phyloP scores from a whole-genome alignment of 306 rosid genomes.

The Quercus mongolica region DNA sequence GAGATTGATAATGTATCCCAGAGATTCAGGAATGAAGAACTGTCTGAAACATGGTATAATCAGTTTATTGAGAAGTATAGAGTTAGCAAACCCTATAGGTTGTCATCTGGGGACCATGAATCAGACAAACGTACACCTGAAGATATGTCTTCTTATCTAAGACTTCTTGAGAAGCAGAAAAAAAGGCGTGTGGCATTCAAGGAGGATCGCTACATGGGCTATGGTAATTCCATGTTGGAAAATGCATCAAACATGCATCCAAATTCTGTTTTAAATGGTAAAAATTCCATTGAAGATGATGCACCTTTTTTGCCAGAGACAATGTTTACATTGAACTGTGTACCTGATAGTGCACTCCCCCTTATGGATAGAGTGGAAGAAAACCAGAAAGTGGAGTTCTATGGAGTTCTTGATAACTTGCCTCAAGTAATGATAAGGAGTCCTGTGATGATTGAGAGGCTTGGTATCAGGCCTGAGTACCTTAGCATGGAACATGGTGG shows the following conservation, averaged over 20 bases:
- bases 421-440: conserved; percentile 55
- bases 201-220: conserved; percentile 52
- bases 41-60: conserved; percentile 83
- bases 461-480: conserved; percentile 66
- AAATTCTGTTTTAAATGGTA: conserved; percentile 38
- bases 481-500: conserved; percentile 60
- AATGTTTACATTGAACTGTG: conserved; percentile 62
- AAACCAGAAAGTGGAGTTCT: conserved; percentile 42
- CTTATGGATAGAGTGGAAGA: conserved; percentile 36
- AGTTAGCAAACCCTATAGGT: conserved; percentile 44
- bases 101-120: conserved; percentile 52
- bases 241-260: conserved; percentile 41
- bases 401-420: conserved; percentile 71
- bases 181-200: conserved; percentile 58
- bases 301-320: conserved; percentile 66
- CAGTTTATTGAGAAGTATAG: conserved; percentile 65
- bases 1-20: conserved; percentile 45
- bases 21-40: conserved; percentile 55
- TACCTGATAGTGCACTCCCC: conserved; percentile 86
- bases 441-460: conserved; percentile 78
- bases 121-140: conserved; percentile 62
- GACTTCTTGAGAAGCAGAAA: conserved; percentile 44
- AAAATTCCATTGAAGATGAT: conserved; percentile 39
- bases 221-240: conserved; percentile 37
- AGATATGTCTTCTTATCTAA: conserved; percentile 69